These are phyloP conservation scores for Aureobasidium lini DNA, from an alignment of 2,329 filamentous ascomycete genomes.

Conservation along the genomic window DNA sequence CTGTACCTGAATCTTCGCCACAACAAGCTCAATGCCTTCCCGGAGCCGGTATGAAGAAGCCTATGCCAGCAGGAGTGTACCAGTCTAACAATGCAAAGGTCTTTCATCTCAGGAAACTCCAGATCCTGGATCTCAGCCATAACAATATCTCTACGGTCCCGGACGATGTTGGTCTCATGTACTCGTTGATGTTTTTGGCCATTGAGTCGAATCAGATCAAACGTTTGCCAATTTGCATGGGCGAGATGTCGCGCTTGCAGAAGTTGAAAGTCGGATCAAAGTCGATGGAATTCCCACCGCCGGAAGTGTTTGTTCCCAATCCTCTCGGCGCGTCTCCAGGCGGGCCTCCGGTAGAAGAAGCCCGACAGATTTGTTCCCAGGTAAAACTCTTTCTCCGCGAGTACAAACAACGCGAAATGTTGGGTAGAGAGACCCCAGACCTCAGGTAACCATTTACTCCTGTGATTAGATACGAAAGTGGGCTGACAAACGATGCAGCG, in stretches of 20 bases:
- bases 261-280: slow-evolving; percentile 88
- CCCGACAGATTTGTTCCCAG: slow-evolving; percentile 50
- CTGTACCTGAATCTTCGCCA: slow-evolving; percentile 75
- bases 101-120: slow-evolving; percentile 75
- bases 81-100: slow-evolving; percentile 50
- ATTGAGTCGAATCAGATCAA: slow-evolving; percentile 82
- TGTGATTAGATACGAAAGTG: too few species aligned
- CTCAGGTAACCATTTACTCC: not conserved
- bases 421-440: slow-evolving; percentile 23
- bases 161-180: slow-evolving; percentile 69
- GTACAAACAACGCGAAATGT: slow-evolving; percentile 19
- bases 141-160: slow-evolving; percentile 77
- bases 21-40: slow-evolving; percentile 64
- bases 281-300: slow-evolving; percentile 67
- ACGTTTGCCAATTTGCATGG: slow-evolving; percentile 73
- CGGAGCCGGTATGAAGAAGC: slow-evolving; percentile 49
- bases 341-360: slow-evolving; percentile 32
- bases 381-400: slow-evolving; percentile 52
- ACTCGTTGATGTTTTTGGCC: slow-evolving; percentile 81
- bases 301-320: slow-evolving; percentile 35
- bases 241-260: slow-evolving; percentile 82
- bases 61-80: not conserved
- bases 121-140: slow-evolving; percentile 86
- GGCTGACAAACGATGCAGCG: slow-evolving; percentile 40
- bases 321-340: slow-evolving; percentile 26